phyloP scores from a whole-genome alignment of 75 land plant species.

The Larix kaempferi region DNA sequence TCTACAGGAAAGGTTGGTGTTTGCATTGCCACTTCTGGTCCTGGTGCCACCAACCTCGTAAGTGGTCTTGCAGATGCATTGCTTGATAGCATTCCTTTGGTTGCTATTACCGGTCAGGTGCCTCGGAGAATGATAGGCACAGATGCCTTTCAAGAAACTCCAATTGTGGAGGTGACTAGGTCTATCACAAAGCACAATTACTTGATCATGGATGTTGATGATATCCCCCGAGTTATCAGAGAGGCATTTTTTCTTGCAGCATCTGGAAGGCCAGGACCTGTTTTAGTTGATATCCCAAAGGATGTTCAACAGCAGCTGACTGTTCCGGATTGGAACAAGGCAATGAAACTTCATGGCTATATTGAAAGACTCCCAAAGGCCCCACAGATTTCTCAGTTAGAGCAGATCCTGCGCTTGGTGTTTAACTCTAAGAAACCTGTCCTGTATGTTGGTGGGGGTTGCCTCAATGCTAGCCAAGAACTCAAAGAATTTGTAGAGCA shows the following conservation, averaged over 20 bases:
- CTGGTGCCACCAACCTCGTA: constrained; percentile 95
- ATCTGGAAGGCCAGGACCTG: constrained; percentile 93
- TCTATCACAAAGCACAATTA: constrained; percentile 97
- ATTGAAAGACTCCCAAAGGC: constrained; percentile 55
- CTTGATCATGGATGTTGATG: constrained; percentile 78
- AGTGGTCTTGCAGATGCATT: constrained; percentile 87
- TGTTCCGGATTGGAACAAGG: constrained; percentile 34
- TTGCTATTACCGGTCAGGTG: constrained; percentile 97
- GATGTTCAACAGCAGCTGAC: constrained; percentile 76
- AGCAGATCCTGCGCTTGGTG: constrained; percentile 63
- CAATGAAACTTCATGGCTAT: constrained; percentile 60
- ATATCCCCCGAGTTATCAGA: constrained; percentile 71
- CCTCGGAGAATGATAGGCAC: constrained; percentile 94
- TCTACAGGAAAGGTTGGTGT: constrained; percentile 79
- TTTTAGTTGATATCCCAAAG: constrained; percentile 90
- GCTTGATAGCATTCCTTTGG: constrained; percentile 81
- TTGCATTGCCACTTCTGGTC: constrained; percentile 95
- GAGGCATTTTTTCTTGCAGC: constrained; percentile 86
- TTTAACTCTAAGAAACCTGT: constrained; percentile 71
- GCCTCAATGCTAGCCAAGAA: constrained; percentile 77
- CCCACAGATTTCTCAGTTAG: constrained; percentile 43
- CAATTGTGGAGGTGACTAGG: constrained; percentile 91
- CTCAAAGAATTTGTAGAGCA: constrained; percentile 69
- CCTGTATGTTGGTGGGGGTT: constrained; percentile 87
- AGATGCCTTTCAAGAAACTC: constrained; percentile 95